These are phyloP conservation scores for Oryza meyeriana DNA, from an alignment of 176 grass and related monocot species.

Conservation along the genomic window DNA sequence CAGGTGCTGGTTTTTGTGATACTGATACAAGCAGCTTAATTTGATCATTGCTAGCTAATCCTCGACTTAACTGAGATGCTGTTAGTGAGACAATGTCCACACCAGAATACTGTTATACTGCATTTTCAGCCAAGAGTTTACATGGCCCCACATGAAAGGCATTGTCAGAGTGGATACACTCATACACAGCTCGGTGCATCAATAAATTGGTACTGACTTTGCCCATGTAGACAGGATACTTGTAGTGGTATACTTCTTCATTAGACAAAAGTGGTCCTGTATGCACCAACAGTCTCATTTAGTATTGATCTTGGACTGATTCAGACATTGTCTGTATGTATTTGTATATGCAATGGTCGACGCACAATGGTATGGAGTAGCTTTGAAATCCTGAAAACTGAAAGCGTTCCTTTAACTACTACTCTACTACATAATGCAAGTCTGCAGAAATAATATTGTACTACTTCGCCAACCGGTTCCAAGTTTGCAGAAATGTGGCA, in stretches of 20 bases:
- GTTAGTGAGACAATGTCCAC: neutral
- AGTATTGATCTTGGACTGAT: neutral
- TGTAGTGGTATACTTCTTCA: neutral
- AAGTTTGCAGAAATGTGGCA: neutral
- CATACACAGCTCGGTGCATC: neutral
- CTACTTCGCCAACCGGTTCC: no score
- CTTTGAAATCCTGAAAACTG: neutral
- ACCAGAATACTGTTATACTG: neutral
- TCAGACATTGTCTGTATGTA: neutral
- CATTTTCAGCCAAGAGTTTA: neutral
- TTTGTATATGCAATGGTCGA: neutral
- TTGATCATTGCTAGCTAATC: neutral
- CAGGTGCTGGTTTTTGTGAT: neutral
- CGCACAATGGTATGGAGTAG: neutral
- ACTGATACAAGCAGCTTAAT: neutral
- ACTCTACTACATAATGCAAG: neutral
- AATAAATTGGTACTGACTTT: neutral
- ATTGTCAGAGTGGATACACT: neutral
- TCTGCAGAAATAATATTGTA: no score
- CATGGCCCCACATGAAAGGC: neutral
- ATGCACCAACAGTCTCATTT: constrained; percentile 4
- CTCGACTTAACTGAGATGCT: neutral
- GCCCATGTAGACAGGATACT: neutral
- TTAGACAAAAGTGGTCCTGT: neutral
- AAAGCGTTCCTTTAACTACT: neutral